Base-by-base conservation (phyloP, 2,329 filamentous ascomycete genomes). In the Pseudogymnoascus destructans region DNA sequence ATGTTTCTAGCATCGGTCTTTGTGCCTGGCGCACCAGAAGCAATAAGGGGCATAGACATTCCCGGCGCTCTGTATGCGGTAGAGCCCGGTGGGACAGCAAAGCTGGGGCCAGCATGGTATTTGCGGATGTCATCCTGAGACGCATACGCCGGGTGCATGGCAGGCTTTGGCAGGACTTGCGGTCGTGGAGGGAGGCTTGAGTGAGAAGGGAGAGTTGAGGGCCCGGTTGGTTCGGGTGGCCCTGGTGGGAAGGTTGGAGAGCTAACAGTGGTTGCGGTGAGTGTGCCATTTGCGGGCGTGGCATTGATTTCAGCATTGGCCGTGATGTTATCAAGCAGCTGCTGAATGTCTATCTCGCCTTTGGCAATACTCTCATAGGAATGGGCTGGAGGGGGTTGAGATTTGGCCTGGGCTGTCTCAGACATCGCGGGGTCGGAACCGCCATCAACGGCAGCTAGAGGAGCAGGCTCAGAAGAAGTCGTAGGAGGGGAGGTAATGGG, bases 311-410 rank as follows among this genome's bases (percentile, higher is more conserved):
- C 68, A 57, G 68, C 69, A 66, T 69, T 70, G 35, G 69, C 69
- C 58, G 68, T 70, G 59, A 70, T 70, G 59, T 69, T 70, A 63
- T 70, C 69, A 60, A 70, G 62, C 58, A 70, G 61, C 58, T 69
- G 68, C 59, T 70, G 69, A 35, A 70, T 70, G 58, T 70, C 69
- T 66, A 70, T 68, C 38, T 64, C 69, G 60, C 64, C 67, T 62
- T 62, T 66, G 40, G 64, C 30, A 57, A 65, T 60, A 60, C 66
- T 64, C 55, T 68, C 65, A 67, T 65, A 66, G 21, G 40, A 49
- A 27, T 49, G 40, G 40, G 21, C 21, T 33, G 60, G 59, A 55
- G 46, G 23, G 25, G 52, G 15, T 35, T 32, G 52, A 55, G 52
- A 32, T 15, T 64, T 59, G 49, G 59, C 35, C 58, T 57, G 59